These are phyloP conservation scores for Penicillium turbatum DNA, from an alignment of 495 filamentous ascomycete species.

Conservation along the genomic window DNA sequence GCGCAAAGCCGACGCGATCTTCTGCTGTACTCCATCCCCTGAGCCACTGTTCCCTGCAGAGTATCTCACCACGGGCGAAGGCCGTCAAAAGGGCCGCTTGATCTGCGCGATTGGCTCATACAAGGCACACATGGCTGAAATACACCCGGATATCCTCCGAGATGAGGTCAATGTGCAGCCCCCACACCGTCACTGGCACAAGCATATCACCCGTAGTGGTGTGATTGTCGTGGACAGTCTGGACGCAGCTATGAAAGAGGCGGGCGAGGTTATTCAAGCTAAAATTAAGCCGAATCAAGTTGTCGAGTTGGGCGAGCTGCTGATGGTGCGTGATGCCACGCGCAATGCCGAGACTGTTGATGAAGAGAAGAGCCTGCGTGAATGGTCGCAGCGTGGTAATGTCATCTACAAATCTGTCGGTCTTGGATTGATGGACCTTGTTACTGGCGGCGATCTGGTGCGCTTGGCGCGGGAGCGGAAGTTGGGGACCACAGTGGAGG, in stretches of 20 bases:
- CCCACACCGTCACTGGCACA: conserved; percentile 59
- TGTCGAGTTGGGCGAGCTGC: conserved; percentile 80
- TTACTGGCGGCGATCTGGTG: conserved; percentile 73
- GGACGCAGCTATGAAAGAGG: conserved; percentile 73
- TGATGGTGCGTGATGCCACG: conserved; percentile 60
- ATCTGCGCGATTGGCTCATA: conserved; percentile 82
- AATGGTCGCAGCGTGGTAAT: conserved; percentile 77
- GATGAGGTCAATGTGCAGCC: conserved; percentile 58
- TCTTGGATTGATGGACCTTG: conserved; percentile 46
- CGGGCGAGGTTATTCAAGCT: conserved; percentile 83
- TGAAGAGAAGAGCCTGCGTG: conserved; percentile 53
- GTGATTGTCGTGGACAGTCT: conserved; percentile 80
- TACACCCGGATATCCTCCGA: conserved; percentile 68
- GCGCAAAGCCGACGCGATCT: conserved; percentile 67
- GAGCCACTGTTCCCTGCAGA: conserved; percentile 59
- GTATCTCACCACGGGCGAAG: conserved; percentile 63
- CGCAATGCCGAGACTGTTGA: conserved; percentile 34
- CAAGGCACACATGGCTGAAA: conserved; percentile 77
- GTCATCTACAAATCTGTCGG: conserved; percentile 54
- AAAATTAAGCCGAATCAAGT: conserved; percentile 66
- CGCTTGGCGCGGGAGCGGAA: conserved; percentile 66
- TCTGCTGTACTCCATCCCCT: conserved; percentile 68
- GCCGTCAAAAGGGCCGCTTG: conserved; percentile 68
- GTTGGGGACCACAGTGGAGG: conserved; percentile 66
- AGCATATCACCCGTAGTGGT: conserved; percentile 66